phyloP scores from a whole-genome alignment of 179 eudicot genomes.

The Vitellaria paradoxa region DNA sequence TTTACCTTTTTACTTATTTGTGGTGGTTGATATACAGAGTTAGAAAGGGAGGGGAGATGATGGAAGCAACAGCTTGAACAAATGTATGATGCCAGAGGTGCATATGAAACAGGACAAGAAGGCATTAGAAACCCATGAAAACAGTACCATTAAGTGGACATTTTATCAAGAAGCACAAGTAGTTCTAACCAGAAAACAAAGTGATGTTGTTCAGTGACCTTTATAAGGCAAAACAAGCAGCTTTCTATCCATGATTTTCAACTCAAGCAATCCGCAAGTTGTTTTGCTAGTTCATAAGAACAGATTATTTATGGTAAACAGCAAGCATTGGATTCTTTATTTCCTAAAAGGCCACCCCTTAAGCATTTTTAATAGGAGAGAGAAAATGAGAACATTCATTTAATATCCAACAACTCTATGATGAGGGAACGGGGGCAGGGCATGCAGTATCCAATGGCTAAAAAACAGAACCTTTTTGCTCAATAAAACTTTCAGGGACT shows the following conservation, averaged over 20 bases:
- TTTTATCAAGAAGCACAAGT: not conserved
- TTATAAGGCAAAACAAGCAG: not conserved
- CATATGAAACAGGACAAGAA: not conserved
- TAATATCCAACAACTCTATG: not conserved
- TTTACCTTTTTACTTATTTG: not conserved
- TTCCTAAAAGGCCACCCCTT: not conserved
- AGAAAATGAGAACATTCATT: not conserved
- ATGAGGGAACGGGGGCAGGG: not conserved
- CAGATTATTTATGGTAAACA: not conserved
- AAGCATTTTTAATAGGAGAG: not conserved
- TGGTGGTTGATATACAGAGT: not conserved
- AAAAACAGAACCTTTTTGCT: slow-evolving; percentile 50
- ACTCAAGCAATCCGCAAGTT: not conserved
- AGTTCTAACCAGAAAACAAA: not conserved
- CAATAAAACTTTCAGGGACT: slow-evolving; percentile 51
- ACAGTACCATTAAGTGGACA: not conserved
- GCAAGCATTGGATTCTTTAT: not conserved
- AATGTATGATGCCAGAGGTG: not conserved
- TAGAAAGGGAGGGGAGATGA: not conserved
- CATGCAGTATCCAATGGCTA: not conserved
- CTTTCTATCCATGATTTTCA: not conserved
- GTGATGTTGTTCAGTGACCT: not conserved
- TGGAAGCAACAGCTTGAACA: not conserved
- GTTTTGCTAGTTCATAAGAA: not conserved
- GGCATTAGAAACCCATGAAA: not conserved